Conservation (phyloP, 1,284 basidiomycete genomes). For the Pseudozyma tsukubaensis region DNA sequence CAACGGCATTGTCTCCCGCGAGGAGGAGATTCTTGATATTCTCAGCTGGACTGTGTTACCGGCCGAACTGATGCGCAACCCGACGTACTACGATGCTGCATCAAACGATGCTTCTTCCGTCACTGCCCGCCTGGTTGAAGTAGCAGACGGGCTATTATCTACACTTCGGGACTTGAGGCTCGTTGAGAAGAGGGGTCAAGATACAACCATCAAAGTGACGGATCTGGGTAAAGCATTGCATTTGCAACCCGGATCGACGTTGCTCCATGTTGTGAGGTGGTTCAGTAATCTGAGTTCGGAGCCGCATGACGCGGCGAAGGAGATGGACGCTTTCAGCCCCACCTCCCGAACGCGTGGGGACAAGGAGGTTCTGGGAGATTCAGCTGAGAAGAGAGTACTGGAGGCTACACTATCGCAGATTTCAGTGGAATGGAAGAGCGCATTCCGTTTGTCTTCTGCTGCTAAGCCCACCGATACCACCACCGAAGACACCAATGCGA, state of each 20-base stretch:
- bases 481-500: not conserved
- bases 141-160: slow-evolving; percentile 21
- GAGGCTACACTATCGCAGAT: slow-evolving; percentile 37
- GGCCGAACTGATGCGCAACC: slow-evolving; percentile 80
- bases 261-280: slow-evolving; percentile 47
- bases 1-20: slow-evolving; percentile 11
- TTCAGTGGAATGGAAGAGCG: slow-evolving; percentile 38
- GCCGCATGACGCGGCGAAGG: slow-evolving; percentile 26
- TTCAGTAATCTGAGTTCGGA: slow-evolving; percentile 17
- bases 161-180: slow-evolving; percentile 33
- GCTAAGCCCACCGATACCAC: not conserved
- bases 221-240: slow-evolving; percentile 44
- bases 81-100: slow-evolving; percentile 81
- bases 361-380: slow-evolving; percentile 7
- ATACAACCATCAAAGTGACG: slow-evolving; percentile 11
- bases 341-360: slow-evolving; percentile 10
- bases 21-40: slow-evolving; percentile 74
- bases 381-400: slow-evolving; percentile 19
- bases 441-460: slow-evolving; percentile 38
- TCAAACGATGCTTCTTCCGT: slow-evolving; percentile 17
- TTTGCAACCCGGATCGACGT: slow-evolving; percentile 37
- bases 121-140: slow-evolving; percentile 35
- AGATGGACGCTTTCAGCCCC: slow-evolving; percentile 38
- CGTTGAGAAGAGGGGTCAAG: slow-evolving; percentile 15
- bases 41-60: slow-evolving; percentile 87